Evolutionary conservation across 148 eudicot species (phyloP), one percentile per base, ranked within the genome.

Genomic region (Vaccinium corymbosum): DNA sequence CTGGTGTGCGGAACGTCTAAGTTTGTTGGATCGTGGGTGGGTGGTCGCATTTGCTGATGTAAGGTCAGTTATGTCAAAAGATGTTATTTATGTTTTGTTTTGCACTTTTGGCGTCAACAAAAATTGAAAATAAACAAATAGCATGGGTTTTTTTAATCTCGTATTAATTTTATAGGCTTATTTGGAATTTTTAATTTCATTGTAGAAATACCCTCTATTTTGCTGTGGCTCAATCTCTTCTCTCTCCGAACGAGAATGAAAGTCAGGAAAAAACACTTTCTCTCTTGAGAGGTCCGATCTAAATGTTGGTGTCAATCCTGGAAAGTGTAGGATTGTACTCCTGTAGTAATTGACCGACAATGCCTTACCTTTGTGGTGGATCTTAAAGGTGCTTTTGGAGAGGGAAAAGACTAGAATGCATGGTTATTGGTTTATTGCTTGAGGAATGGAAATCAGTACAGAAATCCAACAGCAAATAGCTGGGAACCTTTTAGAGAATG

Each of bases 1-100:
- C 88, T 97, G 97, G 95, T 90, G 92, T 80, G 78, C 95, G 27
- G 98, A 95, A 78, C 97, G 95, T 74, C 89, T 97, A 81, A 95
- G 98, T 91, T 92, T 97, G 88, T 97, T 97, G 84, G 95, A 94
- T 85, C 96, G 95, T 86, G 99, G 99, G 81, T 97, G 99, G 99
- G 91, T 94, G 71, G 85, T 97, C 35, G 98, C 96, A 80, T 94
- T 93, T 93, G 97, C 99, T 82, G 99, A 97, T 93, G 99, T 97
- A 78, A 95, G 99, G 99, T 97, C 81, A 52, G 93, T 85, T 82
- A 49, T 38, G 12, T 25, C n/a, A 29, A 20, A 20, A 25, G 76
- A 15, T 42, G 14, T 81, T 80, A 35, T 15, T 32, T 32, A 15
- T 74, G 9, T 75, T 87, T 70, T n/a, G 12, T n/a, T 68, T 48